Percentiles rank a stretch among this genome's conserved stretches.
Evolutionary conservation across 257 asterid species (phyloP).

Genomic region (Paraleonurus japonicus): DNA sequence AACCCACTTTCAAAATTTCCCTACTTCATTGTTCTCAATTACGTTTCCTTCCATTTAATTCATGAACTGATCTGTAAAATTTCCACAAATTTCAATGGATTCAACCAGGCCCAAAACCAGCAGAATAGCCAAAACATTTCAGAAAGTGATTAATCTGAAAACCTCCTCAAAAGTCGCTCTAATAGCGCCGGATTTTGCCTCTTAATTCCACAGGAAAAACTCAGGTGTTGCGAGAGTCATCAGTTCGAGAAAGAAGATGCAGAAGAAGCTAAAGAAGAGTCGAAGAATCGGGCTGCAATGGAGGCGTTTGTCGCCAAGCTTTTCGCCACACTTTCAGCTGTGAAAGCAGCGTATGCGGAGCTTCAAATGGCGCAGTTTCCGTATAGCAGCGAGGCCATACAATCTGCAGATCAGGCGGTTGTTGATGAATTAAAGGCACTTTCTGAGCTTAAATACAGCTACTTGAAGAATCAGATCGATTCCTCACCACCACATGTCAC

Average conservation of each 20-base stretch:
- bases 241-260: conserved; percentile 56
- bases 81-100: conserved; percentile 50
- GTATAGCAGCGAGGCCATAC: conserved; percentile 68
- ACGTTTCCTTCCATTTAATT: background rate
- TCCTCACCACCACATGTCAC: conserved; percentile 93
- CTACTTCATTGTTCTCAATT: background rate
- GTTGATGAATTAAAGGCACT: conserved; percentile 72
- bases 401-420: conserved; percentile 81
- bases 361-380: conserved; percentile 96
- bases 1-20: background rate
- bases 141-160: conserved; percentile 52
- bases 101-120: conserved; percentile 47
- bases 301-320: conserved; percentile 92
- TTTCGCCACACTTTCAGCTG: conserved; percentile 80
- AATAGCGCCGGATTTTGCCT: conserved; percentile 59
- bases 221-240: conserved; percentile 77
- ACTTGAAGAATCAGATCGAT: conserved; percentile 64
- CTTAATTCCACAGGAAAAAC: conserved; percentile 74
- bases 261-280: conserved; percentile 55
- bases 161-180: conserved; percentile 36
- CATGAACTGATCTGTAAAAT: conserved; percentile 19
- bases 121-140: conserved; percentile 61
- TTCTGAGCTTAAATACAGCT: conserved; percentile 72
- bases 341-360: conserved; percentile 94
- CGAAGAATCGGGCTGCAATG: conserved; percentile 57